Conservation (phyloP, 441 rosid genomes). For the Arabidopsis hybrid region DNA sequence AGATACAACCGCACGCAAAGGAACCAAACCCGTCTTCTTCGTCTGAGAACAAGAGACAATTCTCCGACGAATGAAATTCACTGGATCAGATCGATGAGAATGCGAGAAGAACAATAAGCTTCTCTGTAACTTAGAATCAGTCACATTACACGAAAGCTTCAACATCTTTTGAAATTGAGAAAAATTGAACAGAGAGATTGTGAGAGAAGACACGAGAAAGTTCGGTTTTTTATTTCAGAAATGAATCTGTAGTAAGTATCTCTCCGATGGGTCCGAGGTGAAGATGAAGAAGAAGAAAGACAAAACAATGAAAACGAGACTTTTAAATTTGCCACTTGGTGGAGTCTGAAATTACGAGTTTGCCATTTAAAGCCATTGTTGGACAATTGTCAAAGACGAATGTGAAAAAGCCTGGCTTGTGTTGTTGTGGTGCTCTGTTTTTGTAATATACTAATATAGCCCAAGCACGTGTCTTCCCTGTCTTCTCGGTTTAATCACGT, state of each 20-base stretch:
- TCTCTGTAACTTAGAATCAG: slow-evolving; percentile 51
- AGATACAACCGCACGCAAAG: slow-evolving; percentile 50
- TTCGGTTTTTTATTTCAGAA: slow-evolving; percentile 1
- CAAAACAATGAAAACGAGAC: slow-evolving; percentile 1
- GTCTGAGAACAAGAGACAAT: slow-evolving; percentile 41
- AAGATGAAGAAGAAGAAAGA: background rate
- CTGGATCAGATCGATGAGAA: slow-evolving; percentile 30
- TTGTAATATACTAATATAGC: background rate
- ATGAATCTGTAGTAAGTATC: slow-evolving; percentile 29
- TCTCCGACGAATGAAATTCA: slow-evolving; percentile 50
- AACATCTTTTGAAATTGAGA: slow-evolving; percentile 43
- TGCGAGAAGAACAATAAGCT: slow-evolving; percentile 30
- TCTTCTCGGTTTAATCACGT: slow-evolving; percentile 41
- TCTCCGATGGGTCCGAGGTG: slow-evolving; percentile 63
- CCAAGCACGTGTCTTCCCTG: slow-evolving; percentile 38
- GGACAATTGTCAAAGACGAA: slow-evolving; percentile 35
- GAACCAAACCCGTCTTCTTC: slow-evolving; percentile 23
- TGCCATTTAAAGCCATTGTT: slow-evolving; percentile 40
- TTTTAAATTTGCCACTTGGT: slow-evolving; percentile 38
- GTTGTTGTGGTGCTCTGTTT: slow-evolving; percentile 6
- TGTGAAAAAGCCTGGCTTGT: background rate
- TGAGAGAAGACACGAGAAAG: slow-evolving; percentile 16
- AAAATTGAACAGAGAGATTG: background rate
- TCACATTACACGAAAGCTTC: slow-evolving; percentile 61
- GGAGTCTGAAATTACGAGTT: slow-evolving; percentile 31